These are phyloP conservation scores for Fusarium fujikuroi DNA, from an alignment of 2,329 filamentous ascomycete genomes.

Conservation along the genomic window DNA sequence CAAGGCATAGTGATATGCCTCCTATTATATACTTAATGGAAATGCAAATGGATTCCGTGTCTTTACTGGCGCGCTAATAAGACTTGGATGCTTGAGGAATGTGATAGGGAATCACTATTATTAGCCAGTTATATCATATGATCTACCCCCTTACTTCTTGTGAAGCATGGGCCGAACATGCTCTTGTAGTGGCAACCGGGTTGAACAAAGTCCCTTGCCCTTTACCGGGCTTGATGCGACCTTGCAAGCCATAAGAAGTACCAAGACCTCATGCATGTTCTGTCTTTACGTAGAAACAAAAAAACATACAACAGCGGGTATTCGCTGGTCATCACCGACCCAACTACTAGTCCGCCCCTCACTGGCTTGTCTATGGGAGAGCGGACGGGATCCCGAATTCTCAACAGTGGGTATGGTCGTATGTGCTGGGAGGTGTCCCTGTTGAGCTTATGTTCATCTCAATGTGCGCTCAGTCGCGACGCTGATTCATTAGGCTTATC, in stretches of 20 bases:
- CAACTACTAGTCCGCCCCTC: constrained; percentile 9
- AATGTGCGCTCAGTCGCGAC: neutral
- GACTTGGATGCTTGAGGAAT: accelerated
- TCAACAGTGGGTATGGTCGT: constrained; percentile 12
- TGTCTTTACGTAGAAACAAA: neutral
- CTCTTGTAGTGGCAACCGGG: accelerated
- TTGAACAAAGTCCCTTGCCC: neutral
- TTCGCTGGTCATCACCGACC: constrained; percentile 4
- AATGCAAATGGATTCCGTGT: accelerated
- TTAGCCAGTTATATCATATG: accelerated
- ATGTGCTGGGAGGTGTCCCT: neutral
- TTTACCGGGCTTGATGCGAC: neutral
- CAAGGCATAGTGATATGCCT: accelerated
- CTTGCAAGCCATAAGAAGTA: neutral
- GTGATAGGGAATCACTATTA: accelerated
- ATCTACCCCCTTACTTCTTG: neutral
- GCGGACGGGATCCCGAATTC: constrained; percentile 6
- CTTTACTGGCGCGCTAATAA: accelerated
- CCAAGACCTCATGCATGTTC: neutral
- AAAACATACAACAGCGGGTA: constrained; percentile 11
- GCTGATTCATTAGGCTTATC: neutral
- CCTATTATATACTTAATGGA: accelerated
- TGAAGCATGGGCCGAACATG: no score
- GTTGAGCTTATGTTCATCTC: neutral
- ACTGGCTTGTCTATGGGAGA: constrained; percentile 10